Conservation (phyloP, 2,329 filamentous ascomycete genomes). For the Xylaria sp. region DNA sequence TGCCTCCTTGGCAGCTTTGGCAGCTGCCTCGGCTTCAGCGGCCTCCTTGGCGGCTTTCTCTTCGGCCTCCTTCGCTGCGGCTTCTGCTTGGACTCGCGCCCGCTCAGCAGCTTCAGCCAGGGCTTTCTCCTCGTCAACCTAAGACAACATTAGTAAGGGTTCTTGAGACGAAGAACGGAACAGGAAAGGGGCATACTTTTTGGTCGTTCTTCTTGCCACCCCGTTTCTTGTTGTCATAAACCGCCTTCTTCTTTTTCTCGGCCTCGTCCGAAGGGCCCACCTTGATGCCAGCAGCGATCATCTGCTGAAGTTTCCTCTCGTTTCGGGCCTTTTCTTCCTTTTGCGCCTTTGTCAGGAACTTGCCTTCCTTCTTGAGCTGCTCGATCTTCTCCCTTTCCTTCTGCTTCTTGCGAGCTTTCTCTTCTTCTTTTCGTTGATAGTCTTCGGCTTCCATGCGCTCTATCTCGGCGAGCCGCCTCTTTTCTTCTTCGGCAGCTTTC, state of each 20-base stretch:
- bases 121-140: conserved; percentile 76
- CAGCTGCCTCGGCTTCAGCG: conserved; percentile 59
- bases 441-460: conserved; percentile 70
- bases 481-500: conserved; percentile 62
- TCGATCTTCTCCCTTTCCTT: conserved; percentile 86
- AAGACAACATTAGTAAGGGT: conserved; percentile 19
- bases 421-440: conserved; percentile 69
- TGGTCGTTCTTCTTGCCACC: conserved; percentile 59
- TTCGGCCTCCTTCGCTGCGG: conserved; percentile 63
- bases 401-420: conserved; percentile 77
- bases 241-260: conserved; percentile 75
- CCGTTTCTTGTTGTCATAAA: conserved; percentile 77
- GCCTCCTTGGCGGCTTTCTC: conserved; percentile 61
- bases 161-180: neutral
- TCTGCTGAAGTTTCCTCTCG: conserved; percentile 80
- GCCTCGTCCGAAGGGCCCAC: conserved; percentile 62
- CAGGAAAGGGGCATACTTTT: conserved; percentile 47
- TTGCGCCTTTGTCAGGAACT: conserved; percentile 83
- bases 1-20: conserved; percentile 57
- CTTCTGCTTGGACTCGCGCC: conserved; percentile 68
- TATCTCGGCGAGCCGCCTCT: conserved; percentile 65
- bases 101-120: conserved; percentile 79
- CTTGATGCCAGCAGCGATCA: conserved; percentile 77
- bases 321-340: conserved; percentile 79
- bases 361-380: conserved; percentile 85